These are phyloP conservation scores for Taphrina pruni DNA, from an alignment of 1,139 yeast genomes.

Conservation along the genomic window DNA sequence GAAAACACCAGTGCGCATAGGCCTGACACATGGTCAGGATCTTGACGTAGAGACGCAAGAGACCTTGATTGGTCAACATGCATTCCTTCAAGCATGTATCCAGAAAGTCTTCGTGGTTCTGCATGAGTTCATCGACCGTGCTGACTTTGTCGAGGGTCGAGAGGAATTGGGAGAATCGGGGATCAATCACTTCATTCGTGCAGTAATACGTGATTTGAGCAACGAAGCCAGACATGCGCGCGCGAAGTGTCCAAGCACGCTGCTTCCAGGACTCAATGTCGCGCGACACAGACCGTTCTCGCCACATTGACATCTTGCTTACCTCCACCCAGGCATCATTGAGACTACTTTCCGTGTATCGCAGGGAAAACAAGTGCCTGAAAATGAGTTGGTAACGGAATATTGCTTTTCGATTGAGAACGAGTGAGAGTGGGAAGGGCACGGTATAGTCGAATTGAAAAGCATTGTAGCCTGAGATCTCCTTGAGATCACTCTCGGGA, in stretches of 20 bases:
- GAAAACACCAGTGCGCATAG: conserved; percentile 62
- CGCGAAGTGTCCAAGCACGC: conserved; percentile 63
- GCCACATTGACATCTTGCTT: conserved; percentile 72
- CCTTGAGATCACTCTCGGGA: conserved; percentile 42
- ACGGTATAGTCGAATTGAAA: conserved; percentile 70
- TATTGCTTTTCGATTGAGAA: conserved; percentile 71
- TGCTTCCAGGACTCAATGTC: conserved; percentile 64
- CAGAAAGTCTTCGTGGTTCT: conserved; percentile 62
- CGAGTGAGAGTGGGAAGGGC: conserved; percentile 85
- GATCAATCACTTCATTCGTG: conserved; percentile 66
- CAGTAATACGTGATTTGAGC: conserved; percentile 64
- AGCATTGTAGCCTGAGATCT: conserved; percentile 58
- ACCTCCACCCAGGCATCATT: conserved; percentile 77
- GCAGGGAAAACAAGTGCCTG: conserved; percentile 69
- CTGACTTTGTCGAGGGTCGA: conserved; percentile 49
- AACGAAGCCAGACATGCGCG: conserved; percentile 66
- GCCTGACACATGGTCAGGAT: conserved; percentile 55
- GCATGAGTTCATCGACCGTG: conserved; percentile 62
- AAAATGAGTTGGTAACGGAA: conserved; percentile 81
- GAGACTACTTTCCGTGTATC: conserved; percentile 65
- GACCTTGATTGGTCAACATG: conserved; percentile 65
- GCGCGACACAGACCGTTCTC: conserved; percentile 55
- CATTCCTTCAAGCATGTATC: conserved; percentile 72
- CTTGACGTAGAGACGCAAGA: conserved; percentile 57
- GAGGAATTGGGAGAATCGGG: conserved; percentile 59